Evolutionary conservation across 192 early-diverging fungal species (phyloP).

Genomic region (Rhizoclosmatium globosum): DNA sequence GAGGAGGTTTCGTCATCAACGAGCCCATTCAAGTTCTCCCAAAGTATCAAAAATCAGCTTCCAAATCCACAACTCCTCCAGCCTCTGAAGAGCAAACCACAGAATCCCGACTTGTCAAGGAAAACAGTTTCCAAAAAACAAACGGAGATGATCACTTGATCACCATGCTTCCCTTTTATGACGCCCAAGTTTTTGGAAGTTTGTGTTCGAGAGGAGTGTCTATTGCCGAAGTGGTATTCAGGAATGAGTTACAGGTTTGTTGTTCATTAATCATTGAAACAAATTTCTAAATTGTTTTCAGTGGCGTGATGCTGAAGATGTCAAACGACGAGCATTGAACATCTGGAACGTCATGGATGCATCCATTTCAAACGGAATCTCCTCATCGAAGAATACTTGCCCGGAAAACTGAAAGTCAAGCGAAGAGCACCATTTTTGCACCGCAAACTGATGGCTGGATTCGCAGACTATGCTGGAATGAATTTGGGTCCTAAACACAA

Average conservation of each 20-base stretch:
- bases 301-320: slow-evolving; percentile 86
- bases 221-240: slow-evolving; percentile 95
- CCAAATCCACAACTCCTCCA: slow-evolving; percentile 1
- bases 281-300: slow-evolving; percentile 2
- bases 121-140: slow-evolving; percentile 70
- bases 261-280: neutral
- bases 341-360: slow-evolving; percentile 97
- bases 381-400: slow-evolving; percentile 63
- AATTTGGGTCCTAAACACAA: slow-evolving; percentile 14
- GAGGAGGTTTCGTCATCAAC: slow-evolving; percentile 96
- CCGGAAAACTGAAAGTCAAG: slow-evolving; percentile 81
- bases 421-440: slow-evolving; percentile 89
- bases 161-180: slow-evolving; percentile 85
- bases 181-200: slow-evolving; percentile 82
- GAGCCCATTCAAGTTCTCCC: slow-evolving; percentile 67
- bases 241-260: slow-evolving; percentile 82
- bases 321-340: slow-evolving; percentile 72
- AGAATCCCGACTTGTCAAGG: slow-evolving; percentile 14
- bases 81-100: slow-evolving; percentile 59
- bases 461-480: slow-evolving; percentile 46
- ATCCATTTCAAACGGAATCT: slow-evolving; percentile 59
- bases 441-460: slow-evolving; percentile 83
- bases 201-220: slow-evolving; percentile 84
- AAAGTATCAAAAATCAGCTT: neutral
- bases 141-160: slow-evolving; percentile 53